Base-by-base conservation (phyloP, 805 yeast species). In the Grigorovia transvaalensis region DNA sequence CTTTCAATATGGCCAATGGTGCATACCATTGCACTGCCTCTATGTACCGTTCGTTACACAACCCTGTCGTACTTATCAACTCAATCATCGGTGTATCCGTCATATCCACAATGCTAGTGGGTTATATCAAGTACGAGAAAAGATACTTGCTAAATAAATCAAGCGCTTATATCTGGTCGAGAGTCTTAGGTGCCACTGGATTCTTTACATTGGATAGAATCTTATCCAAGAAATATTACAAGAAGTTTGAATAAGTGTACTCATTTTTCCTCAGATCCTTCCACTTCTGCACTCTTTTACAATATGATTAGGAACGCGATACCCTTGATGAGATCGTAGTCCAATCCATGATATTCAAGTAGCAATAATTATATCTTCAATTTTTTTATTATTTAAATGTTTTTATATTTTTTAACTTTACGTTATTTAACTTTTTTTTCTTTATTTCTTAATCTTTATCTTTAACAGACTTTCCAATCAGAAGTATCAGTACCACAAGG, bases 21-120 rank as follows among this genome's bases (percentile, higher is more conserved):
- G 15, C 17, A n/a, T 33, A 9, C 13, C 23, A 48, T 30, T 17
- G 35, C 15, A n/a, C 33, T n/a, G 29, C 18, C 1, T 23, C 27
- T 41, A 12, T 11, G 5, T 15, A 40, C 7, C 12, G 15, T 7
- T 19, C 52, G 11, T 70, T 81, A 56, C 73, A 79, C 59, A 81
- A 82, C 69, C 87, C 87, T 0, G 84, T 77, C 4, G 84, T 82
- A 46, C 67, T 77, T 18, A 65, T 78, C 35, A 85, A 81, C 64
- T 66, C 75, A 2, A 70, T 78, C 17, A 71, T 79, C 45, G 74
- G 79, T 33, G 61, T 74, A 8, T 74, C 77, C 44, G 77, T 77
- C 15, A 61, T 74, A 38, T 68, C 75, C 27, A 79, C 78, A 2
- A 73, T 79, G 27, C 71, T 78, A 56, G 67, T 70, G 50, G 79